phyloP scores from a whole-genome alignment of 805 yeast genomes.

The Ogataea parapolymorpha region DNA sequence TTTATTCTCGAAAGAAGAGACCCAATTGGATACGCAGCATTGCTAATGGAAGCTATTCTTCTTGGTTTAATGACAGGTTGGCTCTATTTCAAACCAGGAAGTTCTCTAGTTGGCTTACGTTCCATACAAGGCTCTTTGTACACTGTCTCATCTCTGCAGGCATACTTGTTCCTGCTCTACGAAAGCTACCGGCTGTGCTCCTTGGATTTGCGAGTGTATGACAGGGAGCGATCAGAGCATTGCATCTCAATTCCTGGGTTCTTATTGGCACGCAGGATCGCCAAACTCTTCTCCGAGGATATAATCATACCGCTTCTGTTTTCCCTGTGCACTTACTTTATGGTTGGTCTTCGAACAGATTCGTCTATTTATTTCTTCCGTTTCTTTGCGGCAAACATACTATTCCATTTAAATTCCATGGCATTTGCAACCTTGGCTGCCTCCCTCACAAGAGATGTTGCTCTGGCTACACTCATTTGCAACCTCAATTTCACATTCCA shows the following conservation, averaged over 20 bases:
- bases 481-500: conserved; percentile 68
- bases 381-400: conserved; percentile 56
- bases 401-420: conserved; percentile 56
- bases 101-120: conserved; percentile 60
- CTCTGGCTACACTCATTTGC: conserved; percentile 57
- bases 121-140: conserved; percentile 53
- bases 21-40: conserved; percentile 43
- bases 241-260: conserved; percentile 67
- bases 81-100: conserved; percentile 66
- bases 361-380: conserved; percentile 51
- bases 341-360: conserved; percentile 64
- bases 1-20: conserved; percentile 48
- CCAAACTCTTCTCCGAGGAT: conserved; percentile 68
- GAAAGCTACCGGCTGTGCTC: conserved; percentile 58
- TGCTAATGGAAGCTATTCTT: conserved; percentile 41
- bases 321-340: conserved; percentile 63
- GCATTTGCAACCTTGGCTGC: conserved; percentile 51
- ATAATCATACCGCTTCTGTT: conserved; percentile 57
- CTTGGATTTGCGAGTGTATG: conserved; percentile 51
- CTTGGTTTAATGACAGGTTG: conserved; percentile 70
- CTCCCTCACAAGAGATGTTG: conserved; percentile 56
- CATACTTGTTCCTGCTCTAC: conserved; percentile 52
- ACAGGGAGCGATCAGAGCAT: conserved; percentile 69
- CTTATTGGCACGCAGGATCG: conserved; percentile 59
- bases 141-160: conserved; percentile 49